These are phyloP conservation scores for Draba incana DNA, from an alignment of 345 rosid genomes.

Conservation along the genomic window DNA sequence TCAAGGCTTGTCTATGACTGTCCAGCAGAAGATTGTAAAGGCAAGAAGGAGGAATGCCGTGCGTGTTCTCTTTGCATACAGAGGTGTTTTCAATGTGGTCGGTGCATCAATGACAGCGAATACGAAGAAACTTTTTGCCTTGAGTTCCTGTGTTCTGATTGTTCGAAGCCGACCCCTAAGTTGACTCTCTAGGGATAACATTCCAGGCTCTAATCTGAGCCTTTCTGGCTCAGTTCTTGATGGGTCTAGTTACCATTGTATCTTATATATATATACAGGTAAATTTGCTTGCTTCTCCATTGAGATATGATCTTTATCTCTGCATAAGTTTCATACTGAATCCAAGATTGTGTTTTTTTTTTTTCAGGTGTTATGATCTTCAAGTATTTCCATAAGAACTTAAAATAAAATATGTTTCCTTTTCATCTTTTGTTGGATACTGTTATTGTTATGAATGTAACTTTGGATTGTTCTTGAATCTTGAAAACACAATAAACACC, in stretches of 20 bases:
- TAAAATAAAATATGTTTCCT: no score
- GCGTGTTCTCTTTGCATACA: slow-evolving; percentile 84
- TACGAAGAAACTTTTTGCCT: slow-evolving; percentile 87
- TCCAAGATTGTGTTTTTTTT: no score
- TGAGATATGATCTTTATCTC: no score
- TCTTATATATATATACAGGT: not conserved
- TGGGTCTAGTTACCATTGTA: slow-evolving; percentile 26
- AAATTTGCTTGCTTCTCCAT: no score
- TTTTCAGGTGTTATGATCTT: no score
- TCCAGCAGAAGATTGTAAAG: slow-evolving; percentile 77
- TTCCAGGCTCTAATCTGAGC: slow-evolving; percentile 10
- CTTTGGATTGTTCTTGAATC: no score
- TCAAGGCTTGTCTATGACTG: slow-evolving; percentile 87
- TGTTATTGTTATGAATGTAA: no score
- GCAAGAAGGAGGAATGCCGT: slow-evolving; percentile 61
- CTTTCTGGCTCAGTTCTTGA: slow-evolving; percentile 37
- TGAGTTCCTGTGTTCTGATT: slow-evolving; percentile 71
- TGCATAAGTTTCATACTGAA: no score
- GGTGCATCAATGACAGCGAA: slow-evolving; percentile 76
- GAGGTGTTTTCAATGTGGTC: slow-evolving; percentile 85
- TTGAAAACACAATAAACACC: no score
- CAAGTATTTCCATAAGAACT: no score
- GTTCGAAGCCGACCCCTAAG: slow-evolving; percentile 46
- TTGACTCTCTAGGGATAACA: slow-evolving; percentile 39
- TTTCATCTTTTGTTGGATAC: no score